Base-by-base conservation (phyloP, 2,329 filamentous ascomycete species). In the Epichloe gansuensis region DNA sequence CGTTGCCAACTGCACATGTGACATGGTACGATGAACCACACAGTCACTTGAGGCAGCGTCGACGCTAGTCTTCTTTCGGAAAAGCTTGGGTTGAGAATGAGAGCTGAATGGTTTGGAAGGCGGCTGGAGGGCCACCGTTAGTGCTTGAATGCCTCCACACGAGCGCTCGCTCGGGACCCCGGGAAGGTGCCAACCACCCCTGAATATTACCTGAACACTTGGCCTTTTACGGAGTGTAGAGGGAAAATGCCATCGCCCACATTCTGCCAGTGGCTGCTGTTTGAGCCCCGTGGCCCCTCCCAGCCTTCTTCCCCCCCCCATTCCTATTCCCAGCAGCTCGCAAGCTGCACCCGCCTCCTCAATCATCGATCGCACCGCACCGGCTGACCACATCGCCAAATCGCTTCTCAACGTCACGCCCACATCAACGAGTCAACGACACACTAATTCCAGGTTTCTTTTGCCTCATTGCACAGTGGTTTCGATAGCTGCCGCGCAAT, bases 381-480 rank as follows among this genome's bases (percentile, higher is more conserved):
- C 17, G 17, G 51, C 25, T 52, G 47, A 45, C 51, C 41, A 35
- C 46, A 49, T 41, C 46, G 49, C 23, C 45, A 52, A 46, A 27
- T 48, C 45, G 48, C 31, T 44, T 50, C 40, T 21, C 48, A 38
- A 42, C 38, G 8, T 38, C n/a, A 48, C 51, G 40, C 35, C 25
- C 39, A 21, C 46, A 31, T 31, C 31, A 31, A 31, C 31, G 31
- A 31, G 36, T 17, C 17, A 21, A 43, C 21, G 9, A 50, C 27
- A 46, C 51, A 49, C 31, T 35, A 17, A 34, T 15, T 21, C 35
- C 8, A 35, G 40, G 15, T 41, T 34, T 34, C 27, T 43, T 43
- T 43, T 5, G 15, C 9, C 9, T n/a, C 12, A 27, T 43, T 13
- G 36, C 36, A 42, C 42, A 50, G 42, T 47, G 41, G 15, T 34